Percentiles rank a stretch among this genome's conserved stretches.
These are phyloP conservation scores for Alternaria hordeiaustralica DNA, from an alignment of 2,329 filamentous ascomycete species.

Conservation along the genomic window DNA sequence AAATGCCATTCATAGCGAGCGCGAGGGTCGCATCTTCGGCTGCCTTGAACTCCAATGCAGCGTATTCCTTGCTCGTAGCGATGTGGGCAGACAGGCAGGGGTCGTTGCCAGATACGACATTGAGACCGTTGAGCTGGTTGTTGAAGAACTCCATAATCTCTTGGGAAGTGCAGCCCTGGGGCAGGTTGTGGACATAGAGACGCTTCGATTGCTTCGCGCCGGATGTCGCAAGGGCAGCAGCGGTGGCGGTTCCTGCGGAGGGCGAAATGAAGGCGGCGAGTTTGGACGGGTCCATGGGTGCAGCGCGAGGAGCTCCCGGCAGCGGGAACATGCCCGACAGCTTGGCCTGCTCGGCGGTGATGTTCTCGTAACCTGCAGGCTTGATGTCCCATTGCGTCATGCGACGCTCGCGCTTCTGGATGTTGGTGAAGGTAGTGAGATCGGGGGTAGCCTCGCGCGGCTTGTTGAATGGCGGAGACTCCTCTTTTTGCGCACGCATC, in stretches of 20 bases:
- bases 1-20: conserved; percentile 85
- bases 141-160: conserved; percentile 87
- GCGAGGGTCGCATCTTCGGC: conserved; percentile 89
- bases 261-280: conserved; percentile 96
- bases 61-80: conserved; percentile 79
- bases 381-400: conserved; percentile 99
- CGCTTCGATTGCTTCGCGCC: conserved; percentile 95
- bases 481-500: conserved; percentile 70
- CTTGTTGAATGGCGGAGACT: conserved; percentile 76
- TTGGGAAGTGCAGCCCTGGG: conserved; percentile 75
- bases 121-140: conserved; percentile 93
- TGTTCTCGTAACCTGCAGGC: conserved; percentile 95
- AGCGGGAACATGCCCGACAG: conserved; percentile 98
- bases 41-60: conserved; percentile 88
- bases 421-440: conserved; percentile 80
- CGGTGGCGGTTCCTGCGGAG: conserved; percentile 73
- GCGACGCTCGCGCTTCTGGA: conserved; percentile 86
- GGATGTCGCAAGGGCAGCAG: conserved; percentile 84
- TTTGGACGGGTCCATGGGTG: conserved; percentile 92
- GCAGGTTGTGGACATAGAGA: conserved; percentile 85
- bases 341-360: conserved; percentile 98
- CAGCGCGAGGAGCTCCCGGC: conserved; percentile 90
- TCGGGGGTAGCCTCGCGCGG: conserved; percentile 96
- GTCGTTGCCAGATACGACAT: conserved; percentile 82
- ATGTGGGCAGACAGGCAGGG: conserved; percentile 86